Evolutionary conservation across 2,329 filamentous ascomycete species (phyloP).

Genomic region (Fusarium tricinctum): DNA sequence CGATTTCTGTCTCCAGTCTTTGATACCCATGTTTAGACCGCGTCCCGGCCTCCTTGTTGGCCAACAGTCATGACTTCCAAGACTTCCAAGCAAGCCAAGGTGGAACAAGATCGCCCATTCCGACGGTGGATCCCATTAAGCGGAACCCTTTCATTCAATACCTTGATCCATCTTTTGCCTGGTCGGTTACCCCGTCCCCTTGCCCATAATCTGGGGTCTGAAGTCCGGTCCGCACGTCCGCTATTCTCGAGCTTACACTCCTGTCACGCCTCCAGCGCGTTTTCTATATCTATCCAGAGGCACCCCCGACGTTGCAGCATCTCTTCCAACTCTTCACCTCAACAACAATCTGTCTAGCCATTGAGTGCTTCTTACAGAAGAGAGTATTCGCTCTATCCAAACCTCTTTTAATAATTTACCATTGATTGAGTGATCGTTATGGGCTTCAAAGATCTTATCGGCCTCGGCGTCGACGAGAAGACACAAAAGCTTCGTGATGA

Average conservation of each 20-base stretch:
- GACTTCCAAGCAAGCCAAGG: conserved; percentile 37
- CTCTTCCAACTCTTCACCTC: conserved; percentile 2
- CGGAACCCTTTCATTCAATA: conserved; percentile 16
- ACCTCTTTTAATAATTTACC: not conserved
- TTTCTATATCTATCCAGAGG: conserved; percentile 26
- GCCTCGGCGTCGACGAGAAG: conserved; percentile 31
- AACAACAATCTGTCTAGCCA: conserved; percentile 1
- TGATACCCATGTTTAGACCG: conserved; percentile 13
- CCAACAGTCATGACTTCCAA: conserved; percentile 23
- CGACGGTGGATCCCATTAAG: conserved; percentile 19
- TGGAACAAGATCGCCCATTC: conserved; percentile 35
- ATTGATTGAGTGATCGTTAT: conserved; percentile 10
- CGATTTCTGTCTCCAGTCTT: not conserved
- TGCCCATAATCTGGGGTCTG: conserved; percentile 28
- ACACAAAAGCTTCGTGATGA: conserved; percentile 53
- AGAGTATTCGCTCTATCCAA: not conserved
- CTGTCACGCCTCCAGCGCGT: conserved; percentile 18
- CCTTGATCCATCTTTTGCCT: conserved; percentile 11
- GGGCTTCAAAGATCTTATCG: conserved; percentile 34
- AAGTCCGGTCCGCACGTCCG: conserved; percentile 32
- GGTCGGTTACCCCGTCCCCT: conserved; percentile 15
- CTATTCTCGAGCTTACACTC: not conserved
- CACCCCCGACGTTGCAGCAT: not conserved
- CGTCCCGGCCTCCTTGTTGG: conserved; percentile 30
- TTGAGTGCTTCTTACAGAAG: not conserved